Conservation (phyloP, 805 yeast species). For the Ogataea parapolymorpha region DNA sequence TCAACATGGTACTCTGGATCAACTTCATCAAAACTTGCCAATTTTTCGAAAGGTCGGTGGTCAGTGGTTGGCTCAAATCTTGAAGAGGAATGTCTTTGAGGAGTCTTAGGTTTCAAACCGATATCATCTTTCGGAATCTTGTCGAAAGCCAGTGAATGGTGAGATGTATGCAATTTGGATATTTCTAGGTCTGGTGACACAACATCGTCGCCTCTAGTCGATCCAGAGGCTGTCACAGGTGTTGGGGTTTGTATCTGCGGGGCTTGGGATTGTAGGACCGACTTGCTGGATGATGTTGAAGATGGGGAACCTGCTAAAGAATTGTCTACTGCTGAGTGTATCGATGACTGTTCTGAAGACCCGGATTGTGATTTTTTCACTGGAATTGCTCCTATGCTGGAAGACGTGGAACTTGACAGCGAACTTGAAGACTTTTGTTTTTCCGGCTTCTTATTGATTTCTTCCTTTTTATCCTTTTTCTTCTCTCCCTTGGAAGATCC, state of each 20-base stretch:
- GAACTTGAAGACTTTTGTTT: constrained; percentile 12
- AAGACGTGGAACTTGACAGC: constrained; percentile 10
- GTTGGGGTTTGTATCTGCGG: constrained; percentile 13
- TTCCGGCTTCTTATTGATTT: constrained; percentile 24
- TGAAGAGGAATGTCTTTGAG: constrained; percentile 89
- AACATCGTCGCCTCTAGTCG: constrained; percentile 10
- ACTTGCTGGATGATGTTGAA: constrained; percentile 22
- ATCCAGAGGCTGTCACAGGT: constrained; percentile 7
- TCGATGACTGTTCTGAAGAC: constrained; percentile 19
- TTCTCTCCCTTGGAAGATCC: constrained; percentile 34
- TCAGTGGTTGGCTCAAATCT: constrained; percentile 77
- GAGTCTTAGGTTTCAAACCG: constrained; percentile 67
- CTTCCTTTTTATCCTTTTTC: constrained; percentile 41
- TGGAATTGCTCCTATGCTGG: constrained; percentile 12
- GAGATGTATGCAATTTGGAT: constrained; percentile 30
- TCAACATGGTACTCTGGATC: constrained; percentile 71
- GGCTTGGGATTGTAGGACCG: constrained; percentile 13
- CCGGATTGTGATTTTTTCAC: constrained; percentile 15
- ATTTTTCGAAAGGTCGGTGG: constrained; percentile 61
- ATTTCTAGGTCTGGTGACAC: constrained; percentile 26
- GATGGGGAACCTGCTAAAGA: constrained; percentile 20
- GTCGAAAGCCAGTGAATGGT: constrained; percentile 29
- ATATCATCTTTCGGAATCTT: constrained; percentile 58
- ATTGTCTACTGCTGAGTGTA: constrained; percentile 15
- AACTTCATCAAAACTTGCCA: constrained; percentile 88